Evolutionary conservation across 2,329 filamentous ascomycete species (phyloP), one percentile per base, ranked within the genome.

Genomic region (Microdochium paspali): DNA sequence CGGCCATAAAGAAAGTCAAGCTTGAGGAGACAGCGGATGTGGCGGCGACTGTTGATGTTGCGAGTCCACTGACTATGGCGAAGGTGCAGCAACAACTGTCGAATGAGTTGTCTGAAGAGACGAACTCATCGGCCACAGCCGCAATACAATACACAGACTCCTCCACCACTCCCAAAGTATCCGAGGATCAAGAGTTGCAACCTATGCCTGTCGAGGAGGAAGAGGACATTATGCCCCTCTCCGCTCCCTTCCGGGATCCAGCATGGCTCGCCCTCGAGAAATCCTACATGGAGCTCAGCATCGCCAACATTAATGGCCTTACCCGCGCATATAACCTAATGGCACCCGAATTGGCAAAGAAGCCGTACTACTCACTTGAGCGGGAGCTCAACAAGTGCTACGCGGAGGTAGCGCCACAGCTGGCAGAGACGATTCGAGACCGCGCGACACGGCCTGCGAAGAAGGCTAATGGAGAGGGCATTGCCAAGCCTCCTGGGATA

Each of bases 241-340:
- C 35, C 4, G 18, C 35, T 7, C 86, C 87, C 2, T 91, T 95
- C 59, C 83, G 93, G 28, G 89, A 97, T 55, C 69, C 80, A 0
- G 68, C 76, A 1, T 96, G 91, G 85, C 78, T 93, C 53, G 66
- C 72, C 20, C 76, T 79, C 5, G 89, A 97, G 64, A 67, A 70
- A 3, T 73, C 82, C 6, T 97, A 95, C 66, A 81, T 90, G 61
- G 79, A 77, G 32, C 75, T 93, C 4, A 80, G 87, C 4, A 77
- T 98, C 53, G 76, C 78, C 44, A 81, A 87, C 48, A 79, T 97
- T 48, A 97, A 97, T 65, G 66, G 69, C 25, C 73, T 94, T 44
- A 85, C 89, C 7, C 80, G 93, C 24, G 87, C 87, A 13, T 98
- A 98, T 71, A 97, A 97, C 58, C 78, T 97, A 3, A 91, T 95